Evolutionary conservation across 306 rosid species (phyloP), one percentile per base, ranked within the genome.

Genomic region (Vigna reflexopilosa): DNA sequence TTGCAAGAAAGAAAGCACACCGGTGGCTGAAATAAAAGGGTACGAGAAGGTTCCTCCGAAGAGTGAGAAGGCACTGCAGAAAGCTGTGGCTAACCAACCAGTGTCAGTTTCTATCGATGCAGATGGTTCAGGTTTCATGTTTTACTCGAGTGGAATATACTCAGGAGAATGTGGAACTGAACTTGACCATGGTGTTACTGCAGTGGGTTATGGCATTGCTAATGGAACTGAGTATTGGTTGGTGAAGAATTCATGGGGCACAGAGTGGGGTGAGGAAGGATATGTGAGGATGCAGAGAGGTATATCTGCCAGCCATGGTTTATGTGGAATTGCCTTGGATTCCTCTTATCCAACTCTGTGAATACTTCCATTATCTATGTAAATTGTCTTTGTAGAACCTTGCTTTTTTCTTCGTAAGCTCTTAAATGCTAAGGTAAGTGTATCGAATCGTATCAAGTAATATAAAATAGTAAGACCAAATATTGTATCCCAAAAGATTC

Each of bases 251-350:
- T 77, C 83, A 17, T 83, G 86, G 86, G 81, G 85, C 5, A 81
- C 81, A 1, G 7, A 7, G 2, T 81, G 86, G 83, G 83, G 83
- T 61, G 86, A 83, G 45, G 17, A 74, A 24, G 86, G 86, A 1
- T 83, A 83, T 48, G 62, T 79, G 13, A 83, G 83, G 67, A 79
- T 79, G 81, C 12, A 58, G 20, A 14, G 86, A 50, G 83, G 68
- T 45, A 45, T 74, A 1, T 66, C 52, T 79, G 74, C 47, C 4
- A 61, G 69, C 6, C 78, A 79, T 7, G 84, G 86, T 6, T 45
- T 82, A n/a, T 82, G 85, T 62, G 81, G 85, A 2, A 81, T 81
- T 76, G 85, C 85, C 45, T 76, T 82, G 78, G 81, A 76, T 69
- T 57, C 81, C 0, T 76, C 85, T 61, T 83, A 74, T 7, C 87